Percentiles rank a stretch among this genome's conserved stretches.
Evolutionary conservation across 2,329 filamentous ascomycete species (phyloP).

Genomic region (Pseudogymnoascus sp.): DNA sequence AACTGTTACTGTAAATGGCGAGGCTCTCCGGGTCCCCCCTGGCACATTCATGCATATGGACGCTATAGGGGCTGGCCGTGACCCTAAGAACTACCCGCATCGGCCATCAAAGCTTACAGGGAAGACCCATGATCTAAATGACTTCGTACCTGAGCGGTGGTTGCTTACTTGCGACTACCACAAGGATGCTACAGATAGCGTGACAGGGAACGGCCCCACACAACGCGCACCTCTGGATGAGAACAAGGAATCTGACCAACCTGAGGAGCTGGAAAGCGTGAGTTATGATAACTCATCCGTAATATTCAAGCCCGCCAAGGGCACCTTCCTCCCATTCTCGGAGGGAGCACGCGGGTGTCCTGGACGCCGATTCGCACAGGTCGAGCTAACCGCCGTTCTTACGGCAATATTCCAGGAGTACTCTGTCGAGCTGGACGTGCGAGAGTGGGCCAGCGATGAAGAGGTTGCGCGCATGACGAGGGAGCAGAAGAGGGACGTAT

Average conservation of each 20-base stretch:
- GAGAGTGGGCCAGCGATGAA: slow-evolving; percentile 24
- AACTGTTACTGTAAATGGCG: slow-evolving; percentile 17
- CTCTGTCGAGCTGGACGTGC: slow-evolving; percentile 25
- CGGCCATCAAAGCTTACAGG: slow-evolving; percentile 12
- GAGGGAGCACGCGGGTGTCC: slow-evolving; percentile 27
- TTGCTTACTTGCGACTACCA: slow-evolving; percentile 24
- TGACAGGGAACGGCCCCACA: background rate
- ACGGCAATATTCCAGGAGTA: slow-evolving; percentile 22
- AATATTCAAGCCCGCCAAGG: slow-evolving; percentile 22
- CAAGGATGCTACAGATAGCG: slow-evolving; percentile 27
- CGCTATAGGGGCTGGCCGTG: slow-evolving; percentile 40
- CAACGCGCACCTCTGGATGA: background rate
- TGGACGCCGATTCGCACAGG: slow-evolving; percentile 30
- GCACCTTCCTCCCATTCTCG: slow-evolving; percentile 25
- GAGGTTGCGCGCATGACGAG: slow-evolving; percentile 20
- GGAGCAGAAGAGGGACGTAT: slow-evolving; percentile 19
- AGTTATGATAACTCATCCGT: background rate
- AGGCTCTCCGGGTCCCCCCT: slow-evolving; percentile 14
- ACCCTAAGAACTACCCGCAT: slow-evolving; percentile 48
- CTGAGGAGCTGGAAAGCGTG: background rate
- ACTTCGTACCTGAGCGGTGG: slow-evolving; percentile 52
- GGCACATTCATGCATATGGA: slow-evolving; percentile 39
- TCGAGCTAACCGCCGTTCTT: slow-evolving; percentile 29
- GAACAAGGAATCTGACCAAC: background rate
- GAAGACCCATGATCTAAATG: slow-evolving; percentile 34